Conservation (phyloP, 2,329 filamentous ascomycete genomes). For the Arthrobotrys megalospora region DNA sequence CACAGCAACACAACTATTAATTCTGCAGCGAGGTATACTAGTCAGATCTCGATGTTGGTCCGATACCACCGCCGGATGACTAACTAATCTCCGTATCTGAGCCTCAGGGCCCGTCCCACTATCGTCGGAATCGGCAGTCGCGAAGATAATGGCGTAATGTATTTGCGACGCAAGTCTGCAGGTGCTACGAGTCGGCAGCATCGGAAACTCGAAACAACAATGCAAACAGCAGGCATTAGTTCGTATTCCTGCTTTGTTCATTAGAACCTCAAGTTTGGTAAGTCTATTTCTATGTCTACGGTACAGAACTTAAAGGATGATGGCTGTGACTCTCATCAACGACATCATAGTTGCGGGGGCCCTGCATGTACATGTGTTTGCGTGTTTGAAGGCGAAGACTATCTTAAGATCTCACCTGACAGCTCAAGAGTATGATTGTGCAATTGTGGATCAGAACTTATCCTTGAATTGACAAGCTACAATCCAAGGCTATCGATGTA, state of each 20-base stretch:
- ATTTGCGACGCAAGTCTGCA: conserved; percentile 6
- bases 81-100: conserved; percentile 46
- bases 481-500: conserved; percentile 3
- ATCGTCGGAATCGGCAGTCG: conserved; percentile 48
- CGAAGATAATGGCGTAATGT: conserved; percentile 45
- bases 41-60: conserved; percentile 11
- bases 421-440: not conserved
- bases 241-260: conserved; percentile 35
- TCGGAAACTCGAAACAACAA: conserved; percentile 31
- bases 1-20: conserved; percentile 40
- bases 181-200: conserved; percentile 9
- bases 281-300: conserved; percentile 23
- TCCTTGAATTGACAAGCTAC: conserved; percentile 2
- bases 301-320: conserved; percentile 27
- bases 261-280: conserved; percentile 9
- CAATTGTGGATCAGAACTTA: conserved; percentile 4
- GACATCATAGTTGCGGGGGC: conserved; percentile 1
- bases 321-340: not conserved
- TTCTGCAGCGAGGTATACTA: conserved; percentile 11
- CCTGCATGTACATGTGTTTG: conserved; percentile 4
- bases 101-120: conserved; percentile 43
- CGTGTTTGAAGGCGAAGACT: not conserved
- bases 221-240: conserved; percentile 24
- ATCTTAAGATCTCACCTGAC: conserved; percentile 11
- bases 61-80: conserved; percentile 36